A percentile compares a stretch with the other conserved stretches of the same genome.
Conservation (phyloP, 2,329 filamentous ascomycete species). For the Neonectria ditissima region DNA sequence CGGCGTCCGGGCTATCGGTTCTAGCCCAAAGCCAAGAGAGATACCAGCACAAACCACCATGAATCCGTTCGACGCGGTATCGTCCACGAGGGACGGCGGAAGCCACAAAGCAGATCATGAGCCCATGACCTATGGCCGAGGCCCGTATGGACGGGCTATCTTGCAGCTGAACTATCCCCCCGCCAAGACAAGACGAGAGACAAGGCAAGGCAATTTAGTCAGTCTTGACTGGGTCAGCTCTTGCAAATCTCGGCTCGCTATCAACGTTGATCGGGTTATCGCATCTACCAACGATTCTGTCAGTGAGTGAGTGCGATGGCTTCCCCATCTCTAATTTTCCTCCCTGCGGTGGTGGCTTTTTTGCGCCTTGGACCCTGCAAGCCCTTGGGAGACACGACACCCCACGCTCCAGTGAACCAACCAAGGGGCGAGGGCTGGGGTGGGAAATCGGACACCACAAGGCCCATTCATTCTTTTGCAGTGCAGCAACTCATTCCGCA, state of each 20-base stretch:
- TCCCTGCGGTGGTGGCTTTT: neutral
- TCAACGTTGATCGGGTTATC: conserved; percentile 18
- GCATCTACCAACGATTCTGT: conserved; percentile 7
- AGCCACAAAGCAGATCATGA: conserved; percentile 10
- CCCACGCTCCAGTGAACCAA: conserved; percentile 23
- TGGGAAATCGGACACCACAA: conserved; percentile 34
- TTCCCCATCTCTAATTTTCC: conserved; percentile 9
- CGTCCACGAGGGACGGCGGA: neutral
- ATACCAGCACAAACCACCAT: conserved; percentile 5
- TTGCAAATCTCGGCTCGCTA: conserved; percentile 12
- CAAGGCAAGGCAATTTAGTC: conserved; percentile 15
- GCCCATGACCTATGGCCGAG: conserved; percentile 13
- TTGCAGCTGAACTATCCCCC: conserved; percentile 13
- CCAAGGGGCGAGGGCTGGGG: conserved; percentile 12
- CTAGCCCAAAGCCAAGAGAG: conserved; percentile 1
- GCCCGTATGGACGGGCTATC: neutral
- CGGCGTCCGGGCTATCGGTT: neutral
- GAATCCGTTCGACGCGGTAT: conserved; percentile 9
- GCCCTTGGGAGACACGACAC: conserved; percentile 18
- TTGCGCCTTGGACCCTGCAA: neutral
- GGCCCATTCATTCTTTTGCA: conserved; percentile 14
- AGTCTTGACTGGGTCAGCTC: neutral
- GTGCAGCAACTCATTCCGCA: conserved; percentile 1
- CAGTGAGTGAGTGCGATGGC: neutral
- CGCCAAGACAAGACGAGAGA: conserved; percentile 8